Conservation (phyloP, 768 basidiomycete species). For the Xerocomellus dryophilus region DNA sequence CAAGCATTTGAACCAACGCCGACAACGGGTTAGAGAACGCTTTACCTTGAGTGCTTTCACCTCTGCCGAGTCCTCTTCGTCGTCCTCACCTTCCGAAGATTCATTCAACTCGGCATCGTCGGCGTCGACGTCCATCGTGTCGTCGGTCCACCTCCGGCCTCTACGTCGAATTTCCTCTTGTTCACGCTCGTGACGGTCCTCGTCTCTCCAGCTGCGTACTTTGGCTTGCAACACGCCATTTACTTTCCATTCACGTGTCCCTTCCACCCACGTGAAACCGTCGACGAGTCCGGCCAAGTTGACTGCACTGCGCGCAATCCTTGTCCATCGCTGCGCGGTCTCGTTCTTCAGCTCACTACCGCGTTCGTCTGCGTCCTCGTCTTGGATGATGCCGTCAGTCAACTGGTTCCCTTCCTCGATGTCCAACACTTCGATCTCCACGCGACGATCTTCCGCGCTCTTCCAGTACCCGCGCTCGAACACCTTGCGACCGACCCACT, state of each 20-base stretch:
- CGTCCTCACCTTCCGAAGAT: conserved; percentile 46
- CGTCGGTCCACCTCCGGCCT: conserved; percentile 61
- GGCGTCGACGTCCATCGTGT: conserved; percentile 69
- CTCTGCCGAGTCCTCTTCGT: conserved; percentile 67
- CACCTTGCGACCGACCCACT: conserved; percentile 88
- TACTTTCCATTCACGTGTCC: conserved; percentile 59
- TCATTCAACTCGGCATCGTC: conserved; percentile 51
- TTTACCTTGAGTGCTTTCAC: conserved; percentile 78
- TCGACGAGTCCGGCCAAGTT: conserved; percentile 66
- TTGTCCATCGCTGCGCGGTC: conserved; percentile 65
- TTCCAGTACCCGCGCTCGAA: conserved; percentile 97
- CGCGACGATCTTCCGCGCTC: conserved; percentile 56
- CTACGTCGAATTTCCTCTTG: conserved; percentile 65
- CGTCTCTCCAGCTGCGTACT: conserved; percentile 64
- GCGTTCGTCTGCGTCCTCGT: conserved; percentile 56
- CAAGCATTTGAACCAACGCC: conserved; percentile 6
- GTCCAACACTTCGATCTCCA: conserved; percentile 80
- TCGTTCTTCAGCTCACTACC: conserved; percentile 29
- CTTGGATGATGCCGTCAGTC: conserved; percentile 81
- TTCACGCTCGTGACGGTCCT: conserved; percentile 62
- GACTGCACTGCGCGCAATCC: conserved; percentile 68
- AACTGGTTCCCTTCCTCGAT: conserved; percentile 52
- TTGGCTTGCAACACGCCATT: conserved; percentile 67
- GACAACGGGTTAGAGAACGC: conserved; percentile 3
- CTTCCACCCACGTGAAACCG: conserved; percentile 68